phyloP scores from a whole-genome alignment of 108 stramenopile species.

The Parmales sp. region DNA sequence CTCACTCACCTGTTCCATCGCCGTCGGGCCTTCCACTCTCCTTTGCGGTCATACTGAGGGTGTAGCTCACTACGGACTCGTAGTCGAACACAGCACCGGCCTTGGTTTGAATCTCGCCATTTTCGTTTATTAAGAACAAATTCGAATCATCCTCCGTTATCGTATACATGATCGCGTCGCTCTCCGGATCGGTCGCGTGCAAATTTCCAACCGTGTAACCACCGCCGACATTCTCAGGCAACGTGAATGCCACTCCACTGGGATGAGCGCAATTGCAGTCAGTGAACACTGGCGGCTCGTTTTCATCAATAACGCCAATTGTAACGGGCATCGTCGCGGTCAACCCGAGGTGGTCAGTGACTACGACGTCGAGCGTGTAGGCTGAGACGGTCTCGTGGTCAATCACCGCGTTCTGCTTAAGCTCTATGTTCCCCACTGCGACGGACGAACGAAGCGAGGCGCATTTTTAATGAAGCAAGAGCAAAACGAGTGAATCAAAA shows the following conservation, averaged over 20 bases:
- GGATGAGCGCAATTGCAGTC: not conserved
- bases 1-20: too few species aligned
- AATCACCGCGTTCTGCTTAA: too few species aligned
- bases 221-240: not conserved
- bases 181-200: not conserved
- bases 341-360: not conserved
- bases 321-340: not conserved
- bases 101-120: too few species aligned
- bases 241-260: not conserved
- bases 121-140: too few species aligned
- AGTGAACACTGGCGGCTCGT: not conserved
- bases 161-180: not conserved
- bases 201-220: not conserved
- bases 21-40: too few species aligned
- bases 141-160: too few species aligned
- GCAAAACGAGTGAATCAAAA: too few species aligned
- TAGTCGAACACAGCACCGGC: too few species aligned
- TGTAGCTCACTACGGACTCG: too few species aligned
- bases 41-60: not conserved
- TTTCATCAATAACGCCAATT: not conserved
- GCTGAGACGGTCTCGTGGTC: conserved; percentile 2
- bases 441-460: too few species aligned
- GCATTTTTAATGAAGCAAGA: too few species aligned
- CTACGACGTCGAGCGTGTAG: not conserved
- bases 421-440: too few species aligned